Evolutionary conservation across 2,329 filamentous ascomycete genomes (phyloP), one percentile per base, ranked within the genome.

Genomic region (Sarocladium kiliense): DNA sequence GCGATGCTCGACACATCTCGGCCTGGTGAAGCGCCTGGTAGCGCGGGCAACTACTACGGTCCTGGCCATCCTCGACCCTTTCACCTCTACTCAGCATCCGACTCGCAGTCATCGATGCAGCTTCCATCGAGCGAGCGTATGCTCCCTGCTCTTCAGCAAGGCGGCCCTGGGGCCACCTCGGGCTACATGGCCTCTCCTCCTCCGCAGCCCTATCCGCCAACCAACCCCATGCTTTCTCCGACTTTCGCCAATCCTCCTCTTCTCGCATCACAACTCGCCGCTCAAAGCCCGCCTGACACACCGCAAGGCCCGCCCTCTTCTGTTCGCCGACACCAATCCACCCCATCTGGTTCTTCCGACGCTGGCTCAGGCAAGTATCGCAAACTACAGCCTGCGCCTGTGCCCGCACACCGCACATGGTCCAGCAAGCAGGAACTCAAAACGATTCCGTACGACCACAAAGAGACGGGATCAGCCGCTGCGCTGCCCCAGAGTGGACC

Each of bases 391-490:
- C 81, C 81, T 10, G 81, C 81, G 0, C 80, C 80, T 0, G 73
- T 80, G 23, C 75, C 79, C 6, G 72, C 78, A 27, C 79, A 80
- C 62, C 72, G 74, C 42, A 73, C 73, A 57, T 77, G 74, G 65
- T 64, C 67, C 6, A 70, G 70, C 55, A 77, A 75, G 61, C 73
- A 76, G 16, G 80, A 83, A 60, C 71, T 84, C n/a, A 77, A 81
- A 55, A 82, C 81, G 3, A 79, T 82, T 3, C 78, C 77, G 36
- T 84, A 84, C 59, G 77, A 79, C 19, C 82, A 83, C 63, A 84
- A 83, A 63, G 80, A 84, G 61, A 82, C 81, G 42, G 71, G 73
- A 3, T 74, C 79, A 2, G 75, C 74, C 18, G 80, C 82, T 51
- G 78, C 80, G 14, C 74, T 82, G 27, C 81, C 81, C 9, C 75